Evolutionary conservation across 2,329 filamentous ascomycete species (phyloP).

Genomic region (Scortechinia acanthostroma): DNA sequence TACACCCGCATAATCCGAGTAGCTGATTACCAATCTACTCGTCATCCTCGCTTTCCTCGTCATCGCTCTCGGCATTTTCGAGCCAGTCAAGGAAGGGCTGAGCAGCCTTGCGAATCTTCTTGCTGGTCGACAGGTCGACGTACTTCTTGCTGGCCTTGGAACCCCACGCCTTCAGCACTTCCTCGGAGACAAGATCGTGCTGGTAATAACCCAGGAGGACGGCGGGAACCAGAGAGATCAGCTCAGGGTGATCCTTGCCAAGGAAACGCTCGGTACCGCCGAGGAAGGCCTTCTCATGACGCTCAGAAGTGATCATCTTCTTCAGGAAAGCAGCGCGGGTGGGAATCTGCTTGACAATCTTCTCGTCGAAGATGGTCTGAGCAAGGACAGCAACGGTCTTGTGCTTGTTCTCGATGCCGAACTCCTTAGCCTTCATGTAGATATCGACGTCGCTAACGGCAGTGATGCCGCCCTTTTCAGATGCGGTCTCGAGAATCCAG

Average conservation of each 20-base stretch:
- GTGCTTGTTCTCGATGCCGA: constrained; percentile 91
- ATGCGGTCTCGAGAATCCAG: constrained; percentile 76
- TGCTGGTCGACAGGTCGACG: constrained; percentile 78
- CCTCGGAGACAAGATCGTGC: constrained; percentile 80
- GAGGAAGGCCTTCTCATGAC: constrained; percentile 89
- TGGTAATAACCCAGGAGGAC: constrained; percentile 88
- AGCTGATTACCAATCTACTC: constrained; percentile 33
- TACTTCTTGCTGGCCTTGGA: constrained; percentile 97
- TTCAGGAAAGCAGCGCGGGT: constrained; percentile 46
- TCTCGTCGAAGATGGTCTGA: constrained; percentile 87
- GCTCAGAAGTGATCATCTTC: constrained; percentile 78
- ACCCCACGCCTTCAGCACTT: constrained; percentile 84
- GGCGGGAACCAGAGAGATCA: constrained; percentile 72
- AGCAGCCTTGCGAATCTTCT: constrained; percentile 91
- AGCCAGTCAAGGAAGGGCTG: constrained; percentile 94
- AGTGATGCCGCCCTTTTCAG: constrained; percentile 66
- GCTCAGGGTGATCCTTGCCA: constrained; percentile 65
- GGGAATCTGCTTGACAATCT: constrained; percentile 80
- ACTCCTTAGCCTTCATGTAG: constrained; percentile 92
- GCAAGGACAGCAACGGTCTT: constrained; percentile 85
- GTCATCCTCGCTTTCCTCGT: constrained; percentile 59
- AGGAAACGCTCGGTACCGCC: constrained; percentile 92
- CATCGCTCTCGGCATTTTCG: constrained; percentile 71
- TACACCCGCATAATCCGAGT: too few species aligned
- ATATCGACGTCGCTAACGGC: constrained; percentile 83